Base-by-base conservation (phyloP, 345 rosid genomes). In the Ceriops decandra region DNA sequence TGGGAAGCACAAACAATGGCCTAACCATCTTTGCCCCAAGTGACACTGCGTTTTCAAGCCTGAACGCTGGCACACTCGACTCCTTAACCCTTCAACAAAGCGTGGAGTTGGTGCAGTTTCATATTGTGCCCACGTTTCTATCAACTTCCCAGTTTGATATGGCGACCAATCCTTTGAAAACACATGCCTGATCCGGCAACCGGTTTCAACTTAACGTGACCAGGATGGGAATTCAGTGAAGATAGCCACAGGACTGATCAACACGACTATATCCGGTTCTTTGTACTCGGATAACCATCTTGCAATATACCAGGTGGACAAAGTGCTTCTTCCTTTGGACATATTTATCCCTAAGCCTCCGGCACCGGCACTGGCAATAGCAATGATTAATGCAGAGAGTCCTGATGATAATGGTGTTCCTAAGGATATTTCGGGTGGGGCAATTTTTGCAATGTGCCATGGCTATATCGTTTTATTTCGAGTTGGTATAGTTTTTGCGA, bases 131-230 rank as follows among this genome's bases (percentile, higher is more conserved):
- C 13, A 56, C 67, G 22, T 79, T 47, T 31, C 69, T 82, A 20
- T 42, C 79, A 15, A 64, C 51, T 56, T 5, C 81, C 33, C 82
- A 75, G 57, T 82, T 82, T 69, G 79, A 76, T 58, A 82, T 82
- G 0, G 79, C 70, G 58, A 82, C 79, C 64, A 82, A 82, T 63
- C 85, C 85, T 5, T 73, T 78, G 15, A 73, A 67, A 52, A 81
- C 85, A 31, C 68, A 72, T 11, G 58, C 58, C 27, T 28, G 58
- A 22, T 54, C 58, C 27, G 28, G 58, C 8, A 10, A 5, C 5
- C 30, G 58, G 58, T 22, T 54, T 22, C 58, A 54, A 16, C 58
- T 54, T 22, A 81, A 78, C 15, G 68, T 78, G 49, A 81, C 85
- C 4, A 36, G 64, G 15, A 42, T 11, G 74, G 72, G 11, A 59